phyloP scores from a whole-genome alignment of 2,329 filamentous ascomycete species.

The Phaeoacremonium minimum region DNA sequence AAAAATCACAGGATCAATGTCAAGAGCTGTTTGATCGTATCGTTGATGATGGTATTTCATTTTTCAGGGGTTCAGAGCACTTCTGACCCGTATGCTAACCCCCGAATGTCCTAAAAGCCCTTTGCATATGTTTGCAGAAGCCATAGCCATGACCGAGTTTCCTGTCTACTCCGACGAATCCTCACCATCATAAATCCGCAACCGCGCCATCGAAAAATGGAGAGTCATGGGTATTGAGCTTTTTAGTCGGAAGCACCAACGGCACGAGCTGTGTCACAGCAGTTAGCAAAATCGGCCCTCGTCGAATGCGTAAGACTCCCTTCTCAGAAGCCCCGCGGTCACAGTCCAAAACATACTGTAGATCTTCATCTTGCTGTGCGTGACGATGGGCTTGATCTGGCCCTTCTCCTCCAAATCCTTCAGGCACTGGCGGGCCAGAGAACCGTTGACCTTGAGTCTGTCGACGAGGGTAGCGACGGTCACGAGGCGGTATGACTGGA shows the following conservation, averaged over 20 bases:
- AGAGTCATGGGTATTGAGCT: too few species aligned
- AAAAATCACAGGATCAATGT: too few species aligned
- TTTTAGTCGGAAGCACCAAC: conserved; percentile 47
- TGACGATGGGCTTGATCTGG: conserved; percentile 95
- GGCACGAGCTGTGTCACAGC: conserved; percentile 62
- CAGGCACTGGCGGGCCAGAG: conserved; percentile 84
- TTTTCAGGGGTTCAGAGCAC: conserved; percentile 25
- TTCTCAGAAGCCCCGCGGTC: background rate
- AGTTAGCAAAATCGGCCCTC: too few species aligned
- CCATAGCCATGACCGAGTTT: too few species aligned
- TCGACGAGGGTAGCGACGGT: conserved; percentile 98
- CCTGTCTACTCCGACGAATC: too few species aligned
- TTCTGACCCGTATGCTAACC: conserved; percentile 29
- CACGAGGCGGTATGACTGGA: conserved; percentile 99
- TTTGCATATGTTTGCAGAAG: too few species aligned
- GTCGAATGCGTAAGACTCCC: too few species aligned
- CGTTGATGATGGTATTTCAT: conserved; percentile 26
- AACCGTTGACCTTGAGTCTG: conserved; percentile 99
- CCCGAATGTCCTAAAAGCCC: too few species aligned
- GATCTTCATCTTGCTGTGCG: conserved; percentile 96
- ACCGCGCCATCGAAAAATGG: too few species aligned
- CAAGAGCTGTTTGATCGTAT: too few species aligned
- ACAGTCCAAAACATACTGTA: conserved; percentile 64
- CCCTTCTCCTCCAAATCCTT: conserved; percentile 96
- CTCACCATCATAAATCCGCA: too few species aligned